Conservation (phyloP, 192 early-diverging fungal species). For the Funneliformis mosseae region DNA sequence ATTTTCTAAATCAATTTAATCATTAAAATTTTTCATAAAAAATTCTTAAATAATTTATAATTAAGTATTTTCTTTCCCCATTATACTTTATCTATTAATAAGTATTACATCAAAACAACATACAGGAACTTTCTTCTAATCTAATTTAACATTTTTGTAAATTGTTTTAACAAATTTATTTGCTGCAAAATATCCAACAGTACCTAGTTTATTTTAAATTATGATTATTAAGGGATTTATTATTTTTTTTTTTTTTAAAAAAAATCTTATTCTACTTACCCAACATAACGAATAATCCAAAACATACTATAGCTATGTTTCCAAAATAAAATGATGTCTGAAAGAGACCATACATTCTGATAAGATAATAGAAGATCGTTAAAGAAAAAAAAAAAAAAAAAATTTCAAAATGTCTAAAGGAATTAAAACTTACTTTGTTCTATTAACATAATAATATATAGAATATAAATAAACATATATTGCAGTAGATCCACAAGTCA, state of each 20-base stretch:
- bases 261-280: slow-evolving; percentile 50
- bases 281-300: slow-evolving; percentile 68
- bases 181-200: slow-evolving; percentile 68
- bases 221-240: too few species aligned
- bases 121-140: slow-evolving; percentile 33
- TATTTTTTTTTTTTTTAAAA: too few species aligned
- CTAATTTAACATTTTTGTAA: slow-evolving; percentile 76
- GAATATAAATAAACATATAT: slow-evolving; percentile 79
- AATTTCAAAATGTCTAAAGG: not conserved
- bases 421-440: slow-evolving; percentile 61
- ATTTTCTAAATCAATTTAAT: too few species aligned
- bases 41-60: too few species aligned
- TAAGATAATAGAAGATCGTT: not conserved
- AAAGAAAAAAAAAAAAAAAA: not conserved
- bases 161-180: slow-evolving; percentile 68
- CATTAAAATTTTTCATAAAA: too few species aligned
- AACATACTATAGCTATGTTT: slow-evolving; percentile 68
- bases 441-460: slow-evolving; percentile 71
- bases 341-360: slow-evolving; percentile 79
- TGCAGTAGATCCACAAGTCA: slow-evolving; percentile 73
- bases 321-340: slow-evolving; percentile 83
- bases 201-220: too few species aligned
- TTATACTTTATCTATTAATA: too few species aligned
- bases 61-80: too few species aligned
- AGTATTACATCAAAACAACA: too few species aligned